Conservation (phyloP, 768 basidiomycete genomes). For the Suillus discolor region DNA sequence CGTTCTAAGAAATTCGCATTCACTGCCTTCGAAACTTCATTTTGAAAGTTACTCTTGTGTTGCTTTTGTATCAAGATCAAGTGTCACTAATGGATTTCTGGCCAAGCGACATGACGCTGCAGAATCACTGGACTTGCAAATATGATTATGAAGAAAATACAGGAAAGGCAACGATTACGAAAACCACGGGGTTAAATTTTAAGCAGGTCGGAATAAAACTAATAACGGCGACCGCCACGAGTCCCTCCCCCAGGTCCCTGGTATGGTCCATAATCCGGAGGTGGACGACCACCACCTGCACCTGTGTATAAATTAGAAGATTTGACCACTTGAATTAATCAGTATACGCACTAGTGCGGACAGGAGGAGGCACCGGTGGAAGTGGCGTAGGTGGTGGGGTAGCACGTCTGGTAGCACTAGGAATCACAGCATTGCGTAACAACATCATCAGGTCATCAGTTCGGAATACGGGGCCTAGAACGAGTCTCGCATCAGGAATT, state of each 20-base stretch:
- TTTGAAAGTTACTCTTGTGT: too few species aligned
- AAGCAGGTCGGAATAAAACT: conserved; percentile 12
- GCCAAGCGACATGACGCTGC: background rate
- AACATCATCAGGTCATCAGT: conserved; percentile 89
- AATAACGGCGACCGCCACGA: conserved; percentile 45
- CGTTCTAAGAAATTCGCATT: background rate
- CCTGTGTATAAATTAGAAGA: conserved; percentile 34
- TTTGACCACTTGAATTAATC: conserved; percentile 7
- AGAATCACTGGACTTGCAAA: conserved; percentile 7
- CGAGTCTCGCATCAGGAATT: conserved; percentile 1
- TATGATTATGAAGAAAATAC: conserved; percentile 9
- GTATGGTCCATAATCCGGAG: conserved; percentile 87
- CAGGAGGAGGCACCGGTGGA: conserved; percentile 35
- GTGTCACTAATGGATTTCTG: background rate
- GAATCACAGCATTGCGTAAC: conserved; percentile 81
- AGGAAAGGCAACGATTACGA: conserved; percentile 4
- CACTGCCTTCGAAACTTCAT: too few species aligned
- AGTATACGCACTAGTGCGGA: conserved; percentile 34
- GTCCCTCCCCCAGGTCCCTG: conserved; percentile 62
- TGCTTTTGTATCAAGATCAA: background rate
- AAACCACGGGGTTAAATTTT: background rate
- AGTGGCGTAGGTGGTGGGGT: conserved; percentile 63
- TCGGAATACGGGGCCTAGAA: conserved; percentile 82
- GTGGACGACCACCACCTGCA: conserved; percentile 62
- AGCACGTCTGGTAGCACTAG: conserved; percentile 51